These are phyloP conservation scores for Ulota crispa DNA, from an alignment of 225 moss, liverwort and hornwort genomes.

Conservation along the genomic window DNA sequence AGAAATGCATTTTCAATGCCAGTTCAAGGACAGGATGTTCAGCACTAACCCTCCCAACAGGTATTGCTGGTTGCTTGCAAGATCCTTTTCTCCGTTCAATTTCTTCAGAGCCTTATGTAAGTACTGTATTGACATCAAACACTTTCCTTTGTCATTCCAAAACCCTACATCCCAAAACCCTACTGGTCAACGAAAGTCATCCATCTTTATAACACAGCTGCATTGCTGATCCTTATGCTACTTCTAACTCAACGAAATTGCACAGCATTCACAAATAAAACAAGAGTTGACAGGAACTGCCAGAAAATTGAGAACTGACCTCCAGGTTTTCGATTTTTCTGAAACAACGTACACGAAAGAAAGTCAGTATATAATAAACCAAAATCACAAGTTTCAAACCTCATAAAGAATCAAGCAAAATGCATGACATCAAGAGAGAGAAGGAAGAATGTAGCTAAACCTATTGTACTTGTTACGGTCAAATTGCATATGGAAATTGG, in stretches of 20 bases:
- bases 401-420: background rate
- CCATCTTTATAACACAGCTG: background rate
- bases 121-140: constrained; percentile 37
- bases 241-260: background rate
- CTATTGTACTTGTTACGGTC: constrained; percentile 57
- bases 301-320: constrained; percentile 15
- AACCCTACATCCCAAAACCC: constrained; percentile 33
- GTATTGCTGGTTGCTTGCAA: constrained; percentile 43
- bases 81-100: constrained; percentile 56
- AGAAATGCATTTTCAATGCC: background rate
- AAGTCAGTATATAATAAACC: constrained; percentile 10
- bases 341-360: background rate
- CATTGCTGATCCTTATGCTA: background rate
- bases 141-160: constrained; percentile 13
- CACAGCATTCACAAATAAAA: background rate
- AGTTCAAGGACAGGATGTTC: background rate
- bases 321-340: constrained; percentile 61
- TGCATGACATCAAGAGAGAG: background rate
- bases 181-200: background rate
- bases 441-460: constrained; percentile 24
- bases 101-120: constrained; percentile 58
- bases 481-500: constrained; percentile 62
- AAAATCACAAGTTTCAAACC: background rate
- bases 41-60: constrained; percentile 44
- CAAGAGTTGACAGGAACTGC: background rate